Conservation (phyloP, 106 monocot species). For the Dendrobium nobile region DNA sequence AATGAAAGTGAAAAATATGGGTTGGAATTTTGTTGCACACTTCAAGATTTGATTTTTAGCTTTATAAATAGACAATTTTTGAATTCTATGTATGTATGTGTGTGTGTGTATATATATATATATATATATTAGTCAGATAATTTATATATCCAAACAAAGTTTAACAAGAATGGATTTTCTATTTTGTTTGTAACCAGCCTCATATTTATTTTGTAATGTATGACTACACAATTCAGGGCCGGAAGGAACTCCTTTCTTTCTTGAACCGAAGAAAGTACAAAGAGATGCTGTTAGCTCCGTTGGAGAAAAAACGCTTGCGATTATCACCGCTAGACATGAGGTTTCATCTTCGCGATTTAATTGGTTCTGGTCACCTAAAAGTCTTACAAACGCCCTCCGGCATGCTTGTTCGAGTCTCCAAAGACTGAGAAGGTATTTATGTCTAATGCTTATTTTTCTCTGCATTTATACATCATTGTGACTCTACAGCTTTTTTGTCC, state of each 20-base stretch:
- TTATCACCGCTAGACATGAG: conserved; percentile 73
- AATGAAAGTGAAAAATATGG: no score
- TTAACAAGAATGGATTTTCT: no score
- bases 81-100: no score
- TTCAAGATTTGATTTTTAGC: no score
- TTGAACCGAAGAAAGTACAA: conserved; percentile 64
- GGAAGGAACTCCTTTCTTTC: conserved; percentile 74
- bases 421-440: conserved; percentile 26
- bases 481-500: background rate
- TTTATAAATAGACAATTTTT: no score
- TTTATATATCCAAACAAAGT: background rate
- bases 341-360: conserved; percentile 87
- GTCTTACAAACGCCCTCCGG: conserved; percentile 64
- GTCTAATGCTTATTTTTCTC: background rate
- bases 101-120: background rate
- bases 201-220: background rate
- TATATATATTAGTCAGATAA: background rate
- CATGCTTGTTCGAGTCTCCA: conserved; percentile 57
- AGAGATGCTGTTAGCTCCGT: conserved; percentile 60
- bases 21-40: no score
- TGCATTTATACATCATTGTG: background rate
- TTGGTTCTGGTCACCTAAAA: conserved; percentile 84
- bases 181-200: no score
- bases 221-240: conserved; percentile 34
- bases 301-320: conserved; percentile 73